These are phyloP conservation scores for Ganoderma multipileum DNA, from an alignment of 1,284 basidiomycete species.

Conservation along the genomic window DNA sequence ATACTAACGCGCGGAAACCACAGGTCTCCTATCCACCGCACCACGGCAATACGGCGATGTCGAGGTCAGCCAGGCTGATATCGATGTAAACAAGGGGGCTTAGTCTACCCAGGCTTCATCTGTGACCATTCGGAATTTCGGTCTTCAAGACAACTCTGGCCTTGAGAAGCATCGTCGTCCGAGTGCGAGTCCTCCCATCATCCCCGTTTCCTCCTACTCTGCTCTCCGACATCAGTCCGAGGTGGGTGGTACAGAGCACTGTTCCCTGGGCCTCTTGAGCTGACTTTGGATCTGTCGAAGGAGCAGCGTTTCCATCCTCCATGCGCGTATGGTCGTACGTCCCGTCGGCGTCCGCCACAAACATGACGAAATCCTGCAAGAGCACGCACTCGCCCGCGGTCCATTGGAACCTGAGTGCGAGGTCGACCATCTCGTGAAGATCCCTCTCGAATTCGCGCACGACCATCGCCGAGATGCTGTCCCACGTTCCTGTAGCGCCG, in stretches of 20 bases:
- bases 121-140: neutral
- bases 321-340: constrained; percentile 48
- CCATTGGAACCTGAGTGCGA: constrained; percentile 53
- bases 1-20: neutral
- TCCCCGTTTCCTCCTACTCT: constrained; percentile 21
- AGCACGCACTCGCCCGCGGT: constrained; percentile 61
- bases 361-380: constrained; percentile 47
- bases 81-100: neutral
- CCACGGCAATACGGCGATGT: neutral
- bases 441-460: constrained; percentile 40
- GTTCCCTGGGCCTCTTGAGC: constrained; percentile 10
- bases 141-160: constrained; percentile 40
- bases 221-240: constrained; percentile 42
- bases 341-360: constrained; percentile 44
- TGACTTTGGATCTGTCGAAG: constrained; percentile 24
- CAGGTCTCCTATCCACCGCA: too few species aligned
- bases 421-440: constrained; percentile 49
- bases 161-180: constrained; percentile 34
- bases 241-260: constrained; percentile 46
- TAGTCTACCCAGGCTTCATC: neutral
- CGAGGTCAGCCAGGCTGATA: neutral
- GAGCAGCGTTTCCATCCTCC: constrained; percentile 48
- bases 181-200: constrained; percentile 19
- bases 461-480: constrained; percentile 37
- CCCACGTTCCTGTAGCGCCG: constrained; percentile 51